Evolutionary conservation across 331 rosid species (phyloP).

Genomic region (Quercus phellos): DNA sequence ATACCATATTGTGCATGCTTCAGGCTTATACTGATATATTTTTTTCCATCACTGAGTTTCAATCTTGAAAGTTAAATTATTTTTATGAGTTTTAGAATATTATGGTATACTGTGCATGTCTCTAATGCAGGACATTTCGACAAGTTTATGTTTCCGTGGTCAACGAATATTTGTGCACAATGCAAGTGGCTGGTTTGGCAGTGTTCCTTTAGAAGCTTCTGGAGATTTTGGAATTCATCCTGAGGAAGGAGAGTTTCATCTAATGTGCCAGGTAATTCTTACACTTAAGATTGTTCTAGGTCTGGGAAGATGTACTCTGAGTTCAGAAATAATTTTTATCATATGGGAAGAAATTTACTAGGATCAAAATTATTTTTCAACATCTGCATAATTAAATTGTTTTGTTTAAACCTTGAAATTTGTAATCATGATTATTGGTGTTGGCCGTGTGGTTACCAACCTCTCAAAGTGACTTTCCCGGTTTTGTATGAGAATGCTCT

Average conservation of each 20-base stretch:
- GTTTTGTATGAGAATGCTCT: no score
- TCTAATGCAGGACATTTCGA: constrained; percentile 61
- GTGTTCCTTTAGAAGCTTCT: constrained; percentile 83
- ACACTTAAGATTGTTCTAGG: background rate
- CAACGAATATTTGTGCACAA: constrained; percentile 87
- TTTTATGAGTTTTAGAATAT: background rate
- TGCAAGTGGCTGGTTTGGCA: constrained; percentile 90
- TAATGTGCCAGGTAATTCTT: constrained; percentile 73
- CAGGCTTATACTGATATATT: background rate
- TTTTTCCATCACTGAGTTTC: background rate
- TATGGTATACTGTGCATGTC: constrained; percentile 12
- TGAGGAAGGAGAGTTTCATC: constrained; percentile 85
- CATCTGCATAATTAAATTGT: no score
- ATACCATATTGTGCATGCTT: background rate
- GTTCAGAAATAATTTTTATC: background rate
- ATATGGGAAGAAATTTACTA: background rate
- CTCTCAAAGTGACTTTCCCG: no score
- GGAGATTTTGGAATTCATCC: constrained; percentile 97
- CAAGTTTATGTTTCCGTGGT: constrained; percentile 80
- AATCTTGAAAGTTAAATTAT: constrained; percentile 5
- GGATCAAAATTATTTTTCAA: background rate
- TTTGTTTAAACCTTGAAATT: no score
- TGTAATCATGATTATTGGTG: no score
- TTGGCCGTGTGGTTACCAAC: no score
- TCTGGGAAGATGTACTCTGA: background rate